Conservation (phyloP, 805 yeast genomes). For the Candida stauntonica region DNA sequence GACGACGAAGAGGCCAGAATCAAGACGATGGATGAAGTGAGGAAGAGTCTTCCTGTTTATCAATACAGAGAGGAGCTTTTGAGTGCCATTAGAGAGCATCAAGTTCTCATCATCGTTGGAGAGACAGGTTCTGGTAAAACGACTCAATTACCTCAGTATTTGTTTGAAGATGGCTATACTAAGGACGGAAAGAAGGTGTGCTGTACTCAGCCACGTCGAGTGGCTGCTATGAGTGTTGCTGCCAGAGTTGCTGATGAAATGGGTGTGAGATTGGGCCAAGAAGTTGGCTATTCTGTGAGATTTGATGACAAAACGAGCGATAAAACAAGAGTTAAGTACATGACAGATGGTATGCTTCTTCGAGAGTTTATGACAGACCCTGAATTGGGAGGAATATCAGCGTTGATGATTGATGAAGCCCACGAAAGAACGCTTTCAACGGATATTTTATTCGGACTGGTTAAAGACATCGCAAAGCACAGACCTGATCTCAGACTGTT, state of each 20-base stretch:
- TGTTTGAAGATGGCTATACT: slow-evolving; percentile 79
- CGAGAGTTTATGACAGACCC: slow-evolving; percentile 83
- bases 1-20: slow-evolving; percentile 32
- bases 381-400: slow-evolving; percentile 61
- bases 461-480: slow-evolving; percentile 61
- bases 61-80: slow-evolving; percentile 56
- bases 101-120: slow-evolving; percentile 72
- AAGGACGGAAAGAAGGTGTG: slow-evolving; percentile 57
- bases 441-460: slow-evolving; percentile 72
- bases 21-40: slow-evolving; percentile 33
- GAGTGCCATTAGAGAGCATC: slow-evolving; percentile 54
- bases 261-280: slow-evolving; percentile 71
- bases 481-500: slow-evolving; percentile 71
- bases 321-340: slow-evolving; percentile 73
- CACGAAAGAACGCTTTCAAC: slow-evolving; percentile 95
- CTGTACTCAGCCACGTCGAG: slow-evolving; percentile 93
- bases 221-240: slow-evolving; percentile 92
- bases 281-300: slow-evolving; percentile 85
- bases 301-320: slow-evolving; percentile 75
- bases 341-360: slow-evolving; percentile 94
- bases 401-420: slow-evolving; percentile 93
- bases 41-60: slow-evolving; percentile 74
- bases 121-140: slow-evolving; percentile 96
- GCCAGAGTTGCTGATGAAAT: slow-evolving; percentile 88
- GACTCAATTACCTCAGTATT: slow-evolving; percentile 85